Base-by-base conservation (phyloP, 2,329 filamentous ascomycete genomes). In the Elsinoe arachidis region DNA sequence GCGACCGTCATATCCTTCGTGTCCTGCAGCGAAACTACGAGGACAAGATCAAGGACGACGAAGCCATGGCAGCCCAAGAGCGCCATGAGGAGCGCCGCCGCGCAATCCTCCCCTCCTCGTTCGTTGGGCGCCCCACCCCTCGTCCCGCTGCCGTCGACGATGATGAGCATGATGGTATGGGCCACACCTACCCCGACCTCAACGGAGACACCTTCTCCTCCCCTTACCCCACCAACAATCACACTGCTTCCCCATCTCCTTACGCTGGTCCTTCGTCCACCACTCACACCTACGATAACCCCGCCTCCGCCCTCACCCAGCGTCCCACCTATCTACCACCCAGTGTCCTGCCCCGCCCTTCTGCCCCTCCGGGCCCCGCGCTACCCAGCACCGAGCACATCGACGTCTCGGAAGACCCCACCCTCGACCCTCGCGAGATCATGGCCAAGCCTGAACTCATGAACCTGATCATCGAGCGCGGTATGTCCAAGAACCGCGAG, bases 401-500 rank as follows among this genome's bases (percentile, higher is more conserved):
- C 34, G 33, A 43, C 38, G 21, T 55, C 53, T 15, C 46, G 17
- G 57, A 62, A 10, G 56, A 59, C 44, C 54, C 59, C 35, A 10
- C 35, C 33, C 43, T 46, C 7, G 60, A 61, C 10, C 61, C 61
- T 5, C 57, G 61, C 19, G 47, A 37, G 21, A 58, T 56, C 15
- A 58, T 59, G 47, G 58, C 57, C 26, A 59, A 54, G 19, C 49
- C 56, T 26, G 61, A 62, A 37, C 34, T 62, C 15, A 49, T 56
- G 14, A 23, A 52, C 39, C 46, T 62, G 4, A 17, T 62, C 19
- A 49, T 53, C 14, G 26, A 57, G 5, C 61, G 61, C 12, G 57
- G 61, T 15, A 61, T 61, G 60, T 47, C 58, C 54, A 55, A 60
- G 23, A 59, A 58, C 30, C 58, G 60, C 26, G 59, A 58, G 41